These are phyloP conservation scores for Fraxinus sp. DNA, from an alignment of 305 asterid species.

Conservation along the genomic window DNA sequence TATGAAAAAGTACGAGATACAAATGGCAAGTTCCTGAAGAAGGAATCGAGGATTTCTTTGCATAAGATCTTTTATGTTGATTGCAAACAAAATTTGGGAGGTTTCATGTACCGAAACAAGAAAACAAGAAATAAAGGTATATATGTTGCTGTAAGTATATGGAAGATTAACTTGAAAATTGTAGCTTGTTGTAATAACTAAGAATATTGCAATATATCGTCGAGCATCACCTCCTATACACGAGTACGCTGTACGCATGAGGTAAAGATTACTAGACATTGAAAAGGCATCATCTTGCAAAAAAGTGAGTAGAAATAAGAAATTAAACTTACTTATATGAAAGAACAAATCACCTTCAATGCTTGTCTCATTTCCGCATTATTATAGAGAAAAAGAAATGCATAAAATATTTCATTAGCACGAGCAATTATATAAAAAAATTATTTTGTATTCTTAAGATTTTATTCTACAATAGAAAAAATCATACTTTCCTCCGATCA, in stretches of 20 bases:
- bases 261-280: background rate
- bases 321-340: background rate
- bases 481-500: background rate
- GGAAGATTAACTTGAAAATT: background rate
- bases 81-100: background rate
- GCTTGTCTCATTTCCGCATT: background rate
- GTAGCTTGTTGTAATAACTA: background rate
- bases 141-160: background rate
- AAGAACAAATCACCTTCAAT: background rate
- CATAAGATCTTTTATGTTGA: background rate
- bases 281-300: background rate
- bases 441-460: background rate
- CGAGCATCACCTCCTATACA: background rate
- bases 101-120: background rate
- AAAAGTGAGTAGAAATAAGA: background rate
- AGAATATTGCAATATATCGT: background rate
- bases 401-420: background rate
- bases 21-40: background rate
- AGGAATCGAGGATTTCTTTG: background rate
- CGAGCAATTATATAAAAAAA: background rate
- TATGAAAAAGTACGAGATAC: slow-evolving; percentile 33
- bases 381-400: background rate
- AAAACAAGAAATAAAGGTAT: background rate
- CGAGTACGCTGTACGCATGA: background rate
- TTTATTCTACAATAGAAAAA: background rate